Percentiles rank a stretch among this genome's conserved stretches.
Evolutionary conservation across 1,139 yeast genomes (phyloP).

Genomic region (Scheffersomyces lignicola): DNA sequence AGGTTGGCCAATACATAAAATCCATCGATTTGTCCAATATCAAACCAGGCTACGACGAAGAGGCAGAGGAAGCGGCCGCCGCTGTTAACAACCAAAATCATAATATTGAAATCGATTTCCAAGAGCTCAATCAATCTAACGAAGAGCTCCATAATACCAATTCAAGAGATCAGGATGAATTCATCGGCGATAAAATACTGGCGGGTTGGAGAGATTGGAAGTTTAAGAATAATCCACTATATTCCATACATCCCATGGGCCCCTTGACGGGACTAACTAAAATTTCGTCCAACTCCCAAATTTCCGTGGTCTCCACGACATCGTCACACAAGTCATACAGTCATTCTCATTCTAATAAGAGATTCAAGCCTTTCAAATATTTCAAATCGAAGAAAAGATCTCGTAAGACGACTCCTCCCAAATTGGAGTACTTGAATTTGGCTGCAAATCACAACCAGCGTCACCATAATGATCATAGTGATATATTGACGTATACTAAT

Average conservation of each 20-base stretch:
- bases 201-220: slow-evolving; percentile 95
- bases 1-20: slow-evolving; percentile 57
- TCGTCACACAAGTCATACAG: slow-evolving; percentile 16
- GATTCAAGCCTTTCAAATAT: slow-evolving; percentile 25
- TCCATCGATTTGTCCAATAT: slow-evolving; percentile 56
- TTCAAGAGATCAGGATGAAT: slow-evolving; percentile 7
- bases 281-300: slow-evolving; percentile 26
- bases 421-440: slow-evolving; percentile 13
- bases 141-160: slow-evolving; percentile 5
- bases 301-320: slow-evolving; percentile 19
- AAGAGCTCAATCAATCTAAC: slow-evolving; percentile 5
- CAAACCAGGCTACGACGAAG: slow-evolving; percentile 48
- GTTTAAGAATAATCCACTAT: slow-evolving; percentile 67
- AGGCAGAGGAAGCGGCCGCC: slow-evolving; percentile 21
- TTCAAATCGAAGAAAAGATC: slow-evolving; percentile 24
- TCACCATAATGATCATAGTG: slow-evolving; percentile 3
- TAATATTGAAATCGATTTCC: neutral
- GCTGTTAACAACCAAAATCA: slow-evolving; percentile 5
- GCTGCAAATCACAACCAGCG: slow-evolving; percentile 8
- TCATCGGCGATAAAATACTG: slow-evolving; percentile 22
- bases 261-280: slow-evolving; percentile 22
- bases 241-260: slow-evolving; percentile 33
- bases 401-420: slow-evolving; percentile 12
- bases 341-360: slow-evolving; percentile 16
- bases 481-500: slow-evolving; percentile 5